Evolutionary conservation across 2,329 filamentous ascomycete genomes (phyloP), one percentile per base, ranked within the genome.

Genomic region (Chaetothyriales sp.): DNA sequence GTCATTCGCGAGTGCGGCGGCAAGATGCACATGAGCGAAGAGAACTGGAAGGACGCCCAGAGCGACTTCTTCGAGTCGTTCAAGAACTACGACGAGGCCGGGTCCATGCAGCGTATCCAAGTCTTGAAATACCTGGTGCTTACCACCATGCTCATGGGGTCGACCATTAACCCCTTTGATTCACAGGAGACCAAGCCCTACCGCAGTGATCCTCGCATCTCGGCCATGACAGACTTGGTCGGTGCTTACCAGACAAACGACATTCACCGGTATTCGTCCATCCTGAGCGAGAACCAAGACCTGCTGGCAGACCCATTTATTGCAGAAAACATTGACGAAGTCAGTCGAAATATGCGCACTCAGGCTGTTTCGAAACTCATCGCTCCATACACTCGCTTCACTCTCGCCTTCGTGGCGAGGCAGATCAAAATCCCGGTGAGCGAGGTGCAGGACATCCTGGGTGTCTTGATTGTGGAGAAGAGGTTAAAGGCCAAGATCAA

Each of bases 21-120:
- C 62, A 98, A 98, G 75, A 98, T 98, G 92, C 89, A 97, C 73
- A 97, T 98, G 92, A 92, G 86, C 67, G 92, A 98, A 75, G 92
- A 97, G 72, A 97, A 97, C 67, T 98, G 92, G 92, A 88, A 92
- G 67, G 87, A 89, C 64, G 92, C 92, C 1, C 89, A 97, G 70
- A 90, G 83, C 62, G 92, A 97, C 72, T 98, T 98, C 69, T 95
- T 95, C 68, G 92, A 98, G 68, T 94, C 90, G 1, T 98, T 98
- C 74, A 86, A 89, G 52, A 97, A 95, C 72, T 98, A 97, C 71
- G 92, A 98, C 66, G 92, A 98, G 73, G 92, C 92, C 43, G 92
- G 92, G 46, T 95, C 89, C 22, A 78, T 95, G 63, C 90, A 97
- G 68, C 82, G 92, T 47, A 97, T 97, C 61, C 90, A 97, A 68